Conservation (phyloP, 2,329 filamentous ascomycete genomes). For the Metarhizium rileyi region DNA sequence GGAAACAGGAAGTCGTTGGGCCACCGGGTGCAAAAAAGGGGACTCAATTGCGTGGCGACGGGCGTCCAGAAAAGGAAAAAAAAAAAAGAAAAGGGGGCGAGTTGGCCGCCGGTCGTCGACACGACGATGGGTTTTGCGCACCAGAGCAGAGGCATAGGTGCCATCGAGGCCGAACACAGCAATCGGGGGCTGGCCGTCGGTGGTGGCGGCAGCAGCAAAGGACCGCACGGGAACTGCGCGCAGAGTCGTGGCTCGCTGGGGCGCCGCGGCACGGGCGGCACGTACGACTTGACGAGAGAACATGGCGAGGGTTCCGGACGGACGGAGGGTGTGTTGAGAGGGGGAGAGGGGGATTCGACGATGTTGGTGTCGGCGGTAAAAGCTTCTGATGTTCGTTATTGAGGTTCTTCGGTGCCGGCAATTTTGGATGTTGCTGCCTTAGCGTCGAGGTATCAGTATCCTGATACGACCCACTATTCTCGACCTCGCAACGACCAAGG, state of each 20-base stretch:
- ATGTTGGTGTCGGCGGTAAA: conserved; percentile 16
- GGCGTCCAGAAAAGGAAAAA: neutral
- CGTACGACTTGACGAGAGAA: conserved; percentile 51
- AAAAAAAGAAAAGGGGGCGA: too few relatives aligned
- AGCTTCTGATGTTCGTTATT: conserved; percentile 20
- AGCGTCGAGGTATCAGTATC: conserved; percentile 27
- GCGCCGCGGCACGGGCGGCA: conserved; percentile 46
- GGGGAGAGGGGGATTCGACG: conserved; percentile 17
- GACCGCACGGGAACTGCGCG: conserved; percentile 52
- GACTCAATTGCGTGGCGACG: neutral
- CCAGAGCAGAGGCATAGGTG: conserved; percentile 96
- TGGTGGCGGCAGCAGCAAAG: conserved; percentile 70
- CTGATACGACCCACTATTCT: neutral
- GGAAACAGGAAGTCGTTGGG: neutral
- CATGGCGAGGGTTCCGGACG: conserved; percentile 30
- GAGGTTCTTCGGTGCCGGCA: conserved; percentile 29
- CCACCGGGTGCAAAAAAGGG: neutral
- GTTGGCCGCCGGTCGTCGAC: neutral
- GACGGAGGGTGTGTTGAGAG: conserved; percentile 10
- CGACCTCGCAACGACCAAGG: too few relatives aligned
- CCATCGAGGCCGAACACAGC: conserved; percentile 93
- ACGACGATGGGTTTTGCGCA: conserved; percentile 35
- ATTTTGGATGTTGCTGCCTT: conserved; percentile 34
- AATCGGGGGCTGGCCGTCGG: conserved; percentile 73
- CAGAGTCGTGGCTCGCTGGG: conserved; percentile 42